These are phyloP conservation scores for Xylariaceae sp. DNA, from an alignment of 2,329 filamentous ascomycete genomes.

Conservation along the genomic window DNA sequence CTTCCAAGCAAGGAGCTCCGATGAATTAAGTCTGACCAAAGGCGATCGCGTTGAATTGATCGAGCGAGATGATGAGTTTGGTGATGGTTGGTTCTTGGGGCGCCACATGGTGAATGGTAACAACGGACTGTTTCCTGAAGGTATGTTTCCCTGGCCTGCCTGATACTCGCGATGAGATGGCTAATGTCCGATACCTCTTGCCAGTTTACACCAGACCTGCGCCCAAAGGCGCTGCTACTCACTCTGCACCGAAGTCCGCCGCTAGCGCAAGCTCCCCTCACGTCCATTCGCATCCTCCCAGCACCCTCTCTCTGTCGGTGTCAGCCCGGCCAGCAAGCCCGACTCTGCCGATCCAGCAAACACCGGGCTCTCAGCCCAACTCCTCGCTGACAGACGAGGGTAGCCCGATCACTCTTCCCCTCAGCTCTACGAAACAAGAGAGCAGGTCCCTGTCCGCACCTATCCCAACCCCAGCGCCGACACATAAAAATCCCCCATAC, in stretches of 20 bases:
- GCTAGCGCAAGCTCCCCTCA: slow-evolving; percentile 24
- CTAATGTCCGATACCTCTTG: slow-evolving; percentile 12
- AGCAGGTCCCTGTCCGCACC: slow-evolving; percentile 27
- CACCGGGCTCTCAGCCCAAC: slow-evolving; percentile 16
- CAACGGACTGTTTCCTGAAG: slow-evolving; percentile 78
- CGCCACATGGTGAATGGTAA: slow-evolving; percentile 67
- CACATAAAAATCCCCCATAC: slow-evolving; percentile 26
- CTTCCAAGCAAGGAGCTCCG: slow-evolving; percentile 83
- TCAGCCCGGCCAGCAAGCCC: slow-evolving; percentile 18
- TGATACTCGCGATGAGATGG: slow-evolving; percentile 1
- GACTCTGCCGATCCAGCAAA: slow-evolving; percentile 19
- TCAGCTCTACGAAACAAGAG: slow-evolving; percentile 38
- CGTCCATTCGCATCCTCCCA: slow-evolving; percentile 15
- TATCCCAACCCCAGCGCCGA: slow-evolving; percentile 21
- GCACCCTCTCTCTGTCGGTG: slow-evolving; percentile 20
- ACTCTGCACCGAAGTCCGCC: slow-evolving; percentile 26
- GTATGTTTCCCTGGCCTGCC: slow-evolving; percentile 39
- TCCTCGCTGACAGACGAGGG: slow-evolving; percentile 25
- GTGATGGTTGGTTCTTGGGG: slow-evolving; percentile 79
- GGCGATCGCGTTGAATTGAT: slow-evolving; percentile 79
- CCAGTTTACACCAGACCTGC: slow-evolving; percentile 58
- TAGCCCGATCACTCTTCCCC: slow-evolving; percentile 34
- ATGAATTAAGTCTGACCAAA: slow-evolving; percentile 84
- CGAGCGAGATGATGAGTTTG: slow-evolving; percentile 83
- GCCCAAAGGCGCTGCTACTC: slow-evolving; percentile 38